Percentiles rank a stretch among this genome's conserved stretches.
These are phyloP conservation scores for Sugiyamaella marilandica DNA, from an alignment of 805 yeast genomes.

Conservation along the genomic window DNA sequence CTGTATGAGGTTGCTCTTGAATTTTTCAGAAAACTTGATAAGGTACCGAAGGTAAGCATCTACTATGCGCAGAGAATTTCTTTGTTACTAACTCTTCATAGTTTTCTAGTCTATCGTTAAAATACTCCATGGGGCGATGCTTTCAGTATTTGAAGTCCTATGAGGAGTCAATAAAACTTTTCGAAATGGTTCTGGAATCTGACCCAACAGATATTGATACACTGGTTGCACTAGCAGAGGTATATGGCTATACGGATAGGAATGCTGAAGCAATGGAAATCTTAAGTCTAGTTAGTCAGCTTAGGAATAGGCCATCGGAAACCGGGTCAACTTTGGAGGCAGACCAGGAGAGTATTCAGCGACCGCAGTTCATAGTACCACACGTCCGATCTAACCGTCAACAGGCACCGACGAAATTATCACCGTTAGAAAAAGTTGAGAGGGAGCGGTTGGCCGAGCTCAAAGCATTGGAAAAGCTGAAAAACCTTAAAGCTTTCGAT, in stretches of 20 bases:
- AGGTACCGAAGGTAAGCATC: not conserved
- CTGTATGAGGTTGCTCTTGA: constrained; percentile 70
- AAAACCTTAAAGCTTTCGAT: constrained; percentile 49
- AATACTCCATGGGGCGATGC: not conserved
- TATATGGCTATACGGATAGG: constrained; percentile 45
- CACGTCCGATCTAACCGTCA: not conserved
- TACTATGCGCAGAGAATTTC: not conserved
- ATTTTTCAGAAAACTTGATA: constrained; percentile 38
- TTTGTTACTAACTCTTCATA: not conserved
- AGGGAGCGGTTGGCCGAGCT: constrained; percentile 55
- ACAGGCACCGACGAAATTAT: constrained; percentile 9
- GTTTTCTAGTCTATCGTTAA: not conserved
- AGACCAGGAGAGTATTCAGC: not conserved
- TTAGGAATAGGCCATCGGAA: constrained; percentile 14
- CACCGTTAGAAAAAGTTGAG: constrained; percentile 45
- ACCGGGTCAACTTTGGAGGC: not conserved
- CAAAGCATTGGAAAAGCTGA: constrained; percentile 53
- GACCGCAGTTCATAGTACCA: constrained; percentile 7
- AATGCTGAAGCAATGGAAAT: constrained; percentile 30
- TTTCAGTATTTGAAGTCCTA: not conserved
- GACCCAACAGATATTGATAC: constrained; percentile 67
- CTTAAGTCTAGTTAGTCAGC: constrained; percentile 25
- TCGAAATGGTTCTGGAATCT: constrained; percentile 22
- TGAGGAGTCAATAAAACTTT: constrained; percentile 17
- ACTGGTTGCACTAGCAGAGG: constrained; percentile 75